phyloP scores from a whole-genome alignment of 2,329 filamentous ascomycete genomes.

The Fonsecaea erecta region DNA sequence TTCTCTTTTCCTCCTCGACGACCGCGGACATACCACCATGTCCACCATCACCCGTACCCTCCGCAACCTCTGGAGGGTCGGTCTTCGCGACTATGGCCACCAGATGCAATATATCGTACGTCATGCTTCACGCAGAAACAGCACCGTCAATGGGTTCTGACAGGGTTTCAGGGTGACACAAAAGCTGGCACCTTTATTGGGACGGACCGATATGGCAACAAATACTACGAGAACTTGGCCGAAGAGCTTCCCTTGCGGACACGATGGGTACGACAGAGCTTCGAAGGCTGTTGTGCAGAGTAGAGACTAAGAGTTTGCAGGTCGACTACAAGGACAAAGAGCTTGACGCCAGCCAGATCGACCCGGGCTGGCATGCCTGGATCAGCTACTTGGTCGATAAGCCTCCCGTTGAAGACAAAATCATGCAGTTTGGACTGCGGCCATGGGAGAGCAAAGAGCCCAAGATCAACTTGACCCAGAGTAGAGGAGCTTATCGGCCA shows the following conservation, averaged over 20 bases:
- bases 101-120: constrained; percentile 69
- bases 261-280: constrained; percentile 25
- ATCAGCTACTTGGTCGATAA: constrained; percentile 92
- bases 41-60: constrained; percentile 88
- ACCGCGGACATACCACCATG: constrained; percentile 59
- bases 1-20: background rate
- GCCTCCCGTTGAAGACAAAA: constrained; percentile 75
- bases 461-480: constrained; percentile 74
- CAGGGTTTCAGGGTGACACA: constrained; percentile 73
- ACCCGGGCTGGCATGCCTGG: constrained; percentile 98
- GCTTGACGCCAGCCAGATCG: constrained; percentile 68
- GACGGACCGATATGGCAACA: constrained; percentile 91
- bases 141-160: background rate
- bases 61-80: constrained; percentile 83
- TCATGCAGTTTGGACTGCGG: constrained; percentile 69
- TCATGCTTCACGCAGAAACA: background rate
- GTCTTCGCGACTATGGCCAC: constrained; percentile 88
- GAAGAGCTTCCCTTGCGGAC: constrained; percentile 81
- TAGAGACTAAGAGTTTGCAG: constrained; percentile 76
- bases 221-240: constrained; percentile 88
- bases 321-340: constrained; percentile 93
- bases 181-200: constrained; percentile 88
- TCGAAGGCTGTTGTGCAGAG: constrained; percentile 57
- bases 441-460: constrained; percentile 77
- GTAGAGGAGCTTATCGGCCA: constrained; percentile 81